Evolutionary conservation across 1,284 basidiomycete species (phyloP), one percentile per base, ranked within the genome.

Genomic region (Porodaedalea pini): DNA sequence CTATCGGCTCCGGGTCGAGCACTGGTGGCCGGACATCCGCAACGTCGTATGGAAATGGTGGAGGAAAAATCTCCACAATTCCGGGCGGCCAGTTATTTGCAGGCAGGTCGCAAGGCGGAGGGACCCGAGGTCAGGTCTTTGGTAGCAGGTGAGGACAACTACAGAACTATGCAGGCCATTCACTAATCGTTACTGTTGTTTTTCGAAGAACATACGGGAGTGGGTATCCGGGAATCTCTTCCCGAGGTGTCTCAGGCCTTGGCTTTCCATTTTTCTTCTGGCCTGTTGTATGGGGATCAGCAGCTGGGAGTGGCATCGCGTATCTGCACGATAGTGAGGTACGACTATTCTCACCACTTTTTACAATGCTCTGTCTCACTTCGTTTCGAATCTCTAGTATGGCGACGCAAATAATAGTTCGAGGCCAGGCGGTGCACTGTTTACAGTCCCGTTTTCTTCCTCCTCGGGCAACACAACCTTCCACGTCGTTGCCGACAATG

Each of bases 251-350:
- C 8, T 64, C 65, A 2, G 71, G 73, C 13, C 73, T 74, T 8
- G 73, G 73, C 2, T 83, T 83, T 63, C 81, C 82, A 0, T 84
- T 80, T 65, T 73, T 69, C 56, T 85, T 82, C 67, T 85, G 81
- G 81, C 83, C 82, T 2, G 59, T 85, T 7, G 74, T 76, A 3
- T 85, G 78, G 74, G 78, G 79, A 21, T 69, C 69, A 19, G 69
- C 67, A 1, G 62, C 65, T 36, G 73, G 11, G 25, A 36, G 19
- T 17, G 45, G 31, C 15, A 21, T 17, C 10, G 47, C 67, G 3
- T 80, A 81, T 62, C 70, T 84, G 25, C 73, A 81, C 62, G 69
- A 68, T 13, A 48, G 60, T 21, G 75, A 78, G 67, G 77, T 76
- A 58, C 15, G 44, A 44, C 7, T 7, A 19, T n/a, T 45, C 29